Evolutionary conservation across 345 rosid species (phyloP).

Genomic region (Geranium rotundifolium): DNA sequence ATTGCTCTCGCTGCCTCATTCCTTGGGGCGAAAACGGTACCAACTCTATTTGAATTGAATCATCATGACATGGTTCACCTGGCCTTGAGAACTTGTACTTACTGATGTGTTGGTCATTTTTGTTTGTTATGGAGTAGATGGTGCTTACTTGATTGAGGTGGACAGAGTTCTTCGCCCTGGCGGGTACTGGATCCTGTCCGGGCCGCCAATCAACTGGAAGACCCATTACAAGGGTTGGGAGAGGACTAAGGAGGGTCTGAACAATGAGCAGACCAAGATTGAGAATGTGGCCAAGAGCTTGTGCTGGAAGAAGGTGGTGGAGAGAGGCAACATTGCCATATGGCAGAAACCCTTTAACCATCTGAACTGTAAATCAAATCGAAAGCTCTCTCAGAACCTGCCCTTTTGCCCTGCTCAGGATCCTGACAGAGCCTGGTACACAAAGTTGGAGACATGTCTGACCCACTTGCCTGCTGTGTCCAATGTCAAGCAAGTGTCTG

Average conservation of each 20-base stretch:
- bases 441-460: constrained; percentile 30
- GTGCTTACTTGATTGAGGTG: constrained; percentile 35
- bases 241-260: constrained; percentile 23
- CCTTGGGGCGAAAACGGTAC: constrained; percentile 31
- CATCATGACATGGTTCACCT: too few species aligned
- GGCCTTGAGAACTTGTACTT: neutral
- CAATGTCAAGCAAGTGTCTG: constrained; percentile 15
- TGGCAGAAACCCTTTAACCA: constrained; percentile 39
- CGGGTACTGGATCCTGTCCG: constrained; percentile 54
- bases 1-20: constrained; percentile 40
- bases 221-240: constrained; percentile 32
- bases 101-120: neutral
- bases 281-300: constrained; percentile 33
- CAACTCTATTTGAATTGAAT: neutral
- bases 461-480: constrained; percentile 32
- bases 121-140: constrained; percentile 15
- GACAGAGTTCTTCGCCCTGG: constrained; percentile 38
- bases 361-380: constrained; percentile 11
- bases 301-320: constrained; percentile 38
- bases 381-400: constrained; percentile 5
- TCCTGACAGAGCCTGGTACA: constrained; percentile 41
- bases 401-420: constrained; percentile 21
- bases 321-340: constrained; percentile 38
- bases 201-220: constrained; percentile 47
- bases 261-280: constrained; percentile 29